Percentiles rank a stretch among this genome's conserved stretches.
phyloP scores from a whole-genome alignment of 2,329 filamentous ascomycete species.

The Trematosphaeria pertusa region DNA sequence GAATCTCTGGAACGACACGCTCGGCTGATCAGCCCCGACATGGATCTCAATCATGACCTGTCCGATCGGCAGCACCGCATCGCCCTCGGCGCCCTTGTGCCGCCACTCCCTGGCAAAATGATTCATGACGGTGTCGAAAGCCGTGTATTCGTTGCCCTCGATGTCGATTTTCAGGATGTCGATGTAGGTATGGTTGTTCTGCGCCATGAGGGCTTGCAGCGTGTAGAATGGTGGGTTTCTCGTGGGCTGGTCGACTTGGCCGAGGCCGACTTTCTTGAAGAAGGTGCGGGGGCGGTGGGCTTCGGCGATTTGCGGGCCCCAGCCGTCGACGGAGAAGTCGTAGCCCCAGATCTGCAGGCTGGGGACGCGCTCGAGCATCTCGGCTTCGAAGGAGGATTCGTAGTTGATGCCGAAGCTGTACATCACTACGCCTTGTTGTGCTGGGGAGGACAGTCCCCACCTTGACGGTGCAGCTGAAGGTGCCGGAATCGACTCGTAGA shows the following conservation, averaged over 20 bases:
- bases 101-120: conserved; percentile 28
- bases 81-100: conserved; percentile 25
- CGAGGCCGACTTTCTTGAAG: conserved; percentile 40
- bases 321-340: conserved; percentile 40
- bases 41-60: conserved; percentile 46
- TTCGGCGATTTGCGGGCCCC: conserved; percentile 37
- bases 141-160: conserved; percentile 41
- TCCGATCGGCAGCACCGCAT: conserved; percentile 36
- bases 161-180: conserved; percentile 45
- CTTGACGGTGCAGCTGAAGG: conserved; percentile 20
- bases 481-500: conserved; percentile 36
- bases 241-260: conserved; percentile 31
- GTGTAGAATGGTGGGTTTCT: conserved; percentile 36
- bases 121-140: conserved; percentile 40
- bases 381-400: conserved; percentile 44
- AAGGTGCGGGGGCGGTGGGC: conserved; percentile 31
- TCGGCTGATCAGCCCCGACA: conserved; percentile 27
- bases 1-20: conserved; percentile 36
- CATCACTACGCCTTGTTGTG: conserved; percentile 33
- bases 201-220: conserved; percentile 35
- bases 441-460: conserved; percentile 13
- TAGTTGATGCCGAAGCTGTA: conserved; percentile 45
- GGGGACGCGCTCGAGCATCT: conserved; percentile 42
- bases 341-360: conserved; percentile 41
- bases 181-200: conserved; percentile 44